A percentile compares a stretch with the other conserved stretches of the same genome.
Conservation (phyloP, 108 stramenopile genomes). For the Skeletonema costatum region DNA sequence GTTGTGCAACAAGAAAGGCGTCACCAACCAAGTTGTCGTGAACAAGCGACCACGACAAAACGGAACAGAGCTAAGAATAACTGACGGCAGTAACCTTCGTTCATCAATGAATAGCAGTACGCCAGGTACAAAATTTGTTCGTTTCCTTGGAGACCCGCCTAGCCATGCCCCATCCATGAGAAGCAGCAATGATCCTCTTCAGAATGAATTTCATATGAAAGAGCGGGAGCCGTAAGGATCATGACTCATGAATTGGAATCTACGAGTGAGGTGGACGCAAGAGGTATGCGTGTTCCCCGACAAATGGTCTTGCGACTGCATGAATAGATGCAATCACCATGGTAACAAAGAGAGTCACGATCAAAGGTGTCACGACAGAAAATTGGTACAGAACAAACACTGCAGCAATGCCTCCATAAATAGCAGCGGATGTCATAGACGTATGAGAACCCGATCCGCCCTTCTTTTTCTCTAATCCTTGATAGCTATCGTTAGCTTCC, state of each 20-base stretch:
- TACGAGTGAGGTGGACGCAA: background rate
- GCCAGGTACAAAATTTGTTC: background rate
- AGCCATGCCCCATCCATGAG: background rate
- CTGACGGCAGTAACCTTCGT: background rate
- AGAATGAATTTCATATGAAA: background rate
- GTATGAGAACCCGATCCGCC: background rate
- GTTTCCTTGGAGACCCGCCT: background rate
- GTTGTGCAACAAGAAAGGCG: background rate
- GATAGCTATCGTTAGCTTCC: background rate
- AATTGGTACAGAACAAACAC: slow-evolving; percentile 15
- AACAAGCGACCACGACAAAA: background rate
- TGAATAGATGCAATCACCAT: slow-evolving; percentile 4
- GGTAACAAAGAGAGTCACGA: background rate
- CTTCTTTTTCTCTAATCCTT: slow-evolving; percentile 4
- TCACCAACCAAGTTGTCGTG: background rate
- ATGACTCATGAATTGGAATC: background rate
- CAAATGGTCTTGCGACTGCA: slow-evolving; percentile 19
- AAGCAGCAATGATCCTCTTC: background rate
- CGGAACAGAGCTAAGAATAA: background rate
- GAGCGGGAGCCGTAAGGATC: background rate
- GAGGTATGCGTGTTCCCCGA: slow-evolving; percentile 19
- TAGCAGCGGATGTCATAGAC: background rate
- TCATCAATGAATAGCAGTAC: background rate
- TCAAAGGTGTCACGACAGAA: slow-evolving; percentile 1
- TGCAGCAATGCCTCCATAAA: background rate